Base-by-base conservation (phyloP, 1,284 basidiomycete genomes). In the Ceratobasidium sp. region DNA sequence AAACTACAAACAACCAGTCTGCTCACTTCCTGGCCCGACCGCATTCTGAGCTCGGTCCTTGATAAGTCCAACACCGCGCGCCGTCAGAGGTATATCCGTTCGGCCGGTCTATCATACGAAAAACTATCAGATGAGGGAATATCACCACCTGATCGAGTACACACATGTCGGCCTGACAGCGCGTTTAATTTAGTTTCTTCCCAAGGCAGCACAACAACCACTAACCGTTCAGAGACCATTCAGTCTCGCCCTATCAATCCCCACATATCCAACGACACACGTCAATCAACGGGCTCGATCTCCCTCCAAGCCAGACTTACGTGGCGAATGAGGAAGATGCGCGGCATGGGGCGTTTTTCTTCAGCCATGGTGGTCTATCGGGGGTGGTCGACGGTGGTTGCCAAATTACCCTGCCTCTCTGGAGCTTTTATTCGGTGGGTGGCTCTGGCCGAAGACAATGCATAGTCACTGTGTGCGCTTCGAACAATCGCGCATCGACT, bases 181-280 rank as follows among this genome's bases (percentile, higher is more conserved):
- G 53, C 29, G 46, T 64, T 69, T 43, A 43, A 24, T 56, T 74
- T 19, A 51, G 63, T 8, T 22, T 29, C 9, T 37, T 46, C 9
- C 34, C n/a, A 76, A 54, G 68, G 16, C 74, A 88, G 88, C 9
- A 19, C 51, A 51, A 9, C 13, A 56, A 54, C 22, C 37, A 76
- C 80, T 74, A 56, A 83, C 94, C 95, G 78, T 92, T 95, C 72
- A 92, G 80, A n/a, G 92, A 93, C 95, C 95, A 98, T 81, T 96
- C 95, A 0, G 95, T 98, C 84, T 97, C 92, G 54, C 95, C 93
- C 93, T 79, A 27, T 48, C 14, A 24, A 34, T 58, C 56, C 56
- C 56, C 56, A 58, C 56, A 37, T 22, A 37, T 39, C 29, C 62
- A 61, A 72, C 72, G 75, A 61, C 76, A 43, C 13, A 59, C 37